Conservation (phyloP, 2,329 filamentous ascomycete genomes). For the Exophiala dermatitidis region DNA sequence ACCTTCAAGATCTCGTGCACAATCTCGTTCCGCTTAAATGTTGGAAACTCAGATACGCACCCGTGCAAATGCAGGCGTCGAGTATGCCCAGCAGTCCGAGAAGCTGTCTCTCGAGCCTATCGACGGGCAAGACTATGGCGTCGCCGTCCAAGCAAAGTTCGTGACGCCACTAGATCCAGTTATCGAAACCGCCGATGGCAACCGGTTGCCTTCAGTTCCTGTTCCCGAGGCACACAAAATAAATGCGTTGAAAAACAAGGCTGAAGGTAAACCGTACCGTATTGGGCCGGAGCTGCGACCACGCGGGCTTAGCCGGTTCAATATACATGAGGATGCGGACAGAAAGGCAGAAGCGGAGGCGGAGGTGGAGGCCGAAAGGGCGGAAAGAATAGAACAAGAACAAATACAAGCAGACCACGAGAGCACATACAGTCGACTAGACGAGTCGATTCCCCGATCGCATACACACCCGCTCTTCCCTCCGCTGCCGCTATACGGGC, state of each 20-base stretch:
- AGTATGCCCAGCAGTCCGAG: slow-evolving; percentile 27
- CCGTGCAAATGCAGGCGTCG: slow-evolving; percentile 16
- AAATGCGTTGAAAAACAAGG: slow-evolving; percentile 41
- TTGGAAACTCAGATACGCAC: slow-evolving; percentile 19
- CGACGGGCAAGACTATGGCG: slow-evolving; percentile 11
- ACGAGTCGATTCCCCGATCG: slow-evolving; percentile 50
- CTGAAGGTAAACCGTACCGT: slow-evolving; percentile 15
- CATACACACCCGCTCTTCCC: slow-evolving; percentile 77
- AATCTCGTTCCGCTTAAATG: slow-evolving; percentile 8
- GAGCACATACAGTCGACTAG: slow-evolving; percentile 19
- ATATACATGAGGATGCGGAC: slow-evolving; percentile 2
- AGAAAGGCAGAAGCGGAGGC: too few species aligned
- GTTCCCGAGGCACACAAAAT: slow-evolving; percentile 63
- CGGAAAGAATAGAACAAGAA: slow-evolving; percentile 7
- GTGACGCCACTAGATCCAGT: slow-evolving; percentile 66
- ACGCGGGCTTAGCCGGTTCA: slow-evolving; percentile 17
- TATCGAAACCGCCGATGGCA: slow-evolving; percentile 60
- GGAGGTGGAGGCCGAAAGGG: background rate
- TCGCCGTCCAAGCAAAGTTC: slow-evolving; percentile 30
- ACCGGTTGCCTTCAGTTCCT: slow-evolving; percentile 61
- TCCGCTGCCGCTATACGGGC: slow-evolving; percentile 72
- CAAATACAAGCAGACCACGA: slow-evolving; percentile 9
- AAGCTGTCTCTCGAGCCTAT: slow-evolving; percentile 27
- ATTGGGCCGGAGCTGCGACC: slow-evolving; percentile 2
- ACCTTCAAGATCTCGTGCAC: background rate